phyloP scores from a whole-genome alignment of 225 moss, liverwort and hornwort genomes.

The Polytrichum commune region DNA sequence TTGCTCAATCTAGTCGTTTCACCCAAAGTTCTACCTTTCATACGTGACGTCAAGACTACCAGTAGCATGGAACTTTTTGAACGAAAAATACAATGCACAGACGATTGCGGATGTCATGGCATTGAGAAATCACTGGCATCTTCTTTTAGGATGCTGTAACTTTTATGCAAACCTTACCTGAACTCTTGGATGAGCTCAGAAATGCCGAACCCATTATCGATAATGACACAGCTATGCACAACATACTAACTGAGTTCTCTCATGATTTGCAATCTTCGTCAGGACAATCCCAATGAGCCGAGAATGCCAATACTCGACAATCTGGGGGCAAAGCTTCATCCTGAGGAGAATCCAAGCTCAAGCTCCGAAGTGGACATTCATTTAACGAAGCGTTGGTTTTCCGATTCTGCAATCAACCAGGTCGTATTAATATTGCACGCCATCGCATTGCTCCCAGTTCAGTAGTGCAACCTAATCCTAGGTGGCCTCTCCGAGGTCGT shows the following conservation, averaged over 20 bases:
- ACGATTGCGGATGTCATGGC: slow-evolving; percentile 3
- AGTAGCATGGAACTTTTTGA: not conserved
- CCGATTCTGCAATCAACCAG: not conserved
- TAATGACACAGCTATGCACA: not conserved
- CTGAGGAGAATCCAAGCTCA: not conserved
- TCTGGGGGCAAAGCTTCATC: not conserved
- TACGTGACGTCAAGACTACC: not conserved
- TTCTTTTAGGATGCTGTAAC: not conserved
- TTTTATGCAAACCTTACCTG: not conserved
- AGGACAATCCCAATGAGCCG: not conserved
- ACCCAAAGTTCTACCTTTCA: slow-evolving; percentile 5
- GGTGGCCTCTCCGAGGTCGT: not conserved
- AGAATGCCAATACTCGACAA: slow-evolving; percentile 1
- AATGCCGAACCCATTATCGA: not conserved
- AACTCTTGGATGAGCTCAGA: not conserved
- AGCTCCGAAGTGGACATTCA: not conserved
- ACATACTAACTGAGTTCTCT: not conserved
- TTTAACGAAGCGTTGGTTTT: not conserved
- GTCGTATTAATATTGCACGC: not conserved
- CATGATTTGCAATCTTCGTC: not conserved
- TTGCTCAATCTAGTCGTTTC: not conserved
- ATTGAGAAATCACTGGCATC: not conserved
- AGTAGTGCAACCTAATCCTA: not conserved
- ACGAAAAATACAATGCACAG: not conserved
- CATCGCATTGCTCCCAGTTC: slow-evolving; percentile 1